phyloP scores from a whole-genome alignment of 2,329 filamentous ascomycete species.

The Penicillium polonicum region DNA sequence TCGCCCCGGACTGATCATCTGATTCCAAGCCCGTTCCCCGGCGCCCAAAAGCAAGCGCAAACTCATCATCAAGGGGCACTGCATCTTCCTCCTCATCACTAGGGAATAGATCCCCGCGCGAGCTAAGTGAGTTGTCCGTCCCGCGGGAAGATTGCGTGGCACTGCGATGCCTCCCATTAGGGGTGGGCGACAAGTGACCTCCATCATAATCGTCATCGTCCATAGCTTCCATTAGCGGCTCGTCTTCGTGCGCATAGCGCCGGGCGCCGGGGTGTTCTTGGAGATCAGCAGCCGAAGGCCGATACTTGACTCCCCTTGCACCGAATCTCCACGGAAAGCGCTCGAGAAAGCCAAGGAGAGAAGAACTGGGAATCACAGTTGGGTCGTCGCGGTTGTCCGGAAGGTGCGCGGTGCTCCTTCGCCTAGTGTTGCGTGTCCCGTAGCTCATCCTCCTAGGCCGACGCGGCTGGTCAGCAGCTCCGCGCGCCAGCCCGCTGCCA shows the following conservation, averaged over 20 bases:
- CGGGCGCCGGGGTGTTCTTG: conserved; percentile 74
- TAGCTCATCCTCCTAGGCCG: conserved; percentile 87
- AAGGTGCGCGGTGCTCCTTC: conserved; percentile 55
- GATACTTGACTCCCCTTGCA: conserved; percentile 74
- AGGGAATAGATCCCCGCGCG: conserved; percentile 84
- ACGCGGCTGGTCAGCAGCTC: conserved; percentile 61
- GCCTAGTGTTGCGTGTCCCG: conserved; percentile 64
- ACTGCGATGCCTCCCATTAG: conserved; percentile 60
- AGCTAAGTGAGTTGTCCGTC: conserved; percentile 82
- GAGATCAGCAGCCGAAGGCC: conserved; percentile 84
- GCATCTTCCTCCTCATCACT: conserved; percentile 94
- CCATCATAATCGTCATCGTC: conserved; percentile 53
- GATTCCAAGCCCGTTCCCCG: conserved; percentile 57
- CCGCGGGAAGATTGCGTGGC: conserved; percentile 75
- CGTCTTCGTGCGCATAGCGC: conserved; percentile 55
- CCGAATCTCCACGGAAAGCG: conserved; percentile 82
- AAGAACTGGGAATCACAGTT: conserved; percentile 85
- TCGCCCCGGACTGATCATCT: conserved; percentile 71
- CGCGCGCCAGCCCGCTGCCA: conserved; percentile 53
- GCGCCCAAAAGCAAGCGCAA: conserved; percentile 76
- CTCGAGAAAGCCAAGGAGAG: conserved; percentile 79
- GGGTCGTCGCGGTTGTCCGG: conserved; percentile 63
- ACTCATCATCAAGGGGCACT: conserved; percentile 88
- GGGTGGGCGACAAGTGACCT: conserved; percentile 13
- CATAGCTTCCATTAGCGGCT: conserved; percentile 68